These are phyloP conservation scores for Huntiella omanensis DNA, from an alignment of 2,329 filamentous ascomycete species.

Conservation along the genomic window DNA sequence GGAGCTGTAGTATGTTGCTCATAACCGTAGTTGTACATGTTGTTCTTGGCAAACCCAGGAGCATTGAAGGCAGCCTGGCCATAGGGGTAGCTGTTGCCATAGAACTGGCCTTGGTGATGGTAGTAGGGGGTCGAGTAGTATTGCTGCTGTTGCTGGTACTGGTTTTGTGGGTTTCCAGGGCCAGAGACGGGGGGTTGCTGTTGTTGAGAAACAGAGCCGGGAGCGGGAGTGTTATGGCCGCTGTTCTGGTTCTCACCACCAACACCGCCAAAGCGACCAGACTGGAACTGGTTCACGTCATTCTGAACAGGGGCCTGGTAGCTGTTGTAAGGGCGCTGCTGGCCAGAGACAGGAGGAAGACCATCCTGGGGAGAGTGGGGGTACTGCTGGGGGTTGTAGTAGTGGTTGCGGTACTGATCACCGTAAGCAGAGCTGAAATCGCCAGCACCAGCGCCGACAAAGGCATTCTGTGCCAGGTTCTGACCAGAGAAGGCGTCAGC, in stretches of 20 bases:
- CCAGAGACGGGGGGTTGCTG: slow-evolving; percentile 25
- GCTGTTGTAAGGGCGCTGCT: slow-evolving; percentile 47
- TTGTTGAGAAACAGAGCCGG: slow-evolving; percentile 37
- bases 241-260: slow-evolving; percentile 61
- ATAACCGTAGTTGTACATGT: slow-evolving; percentile 38
- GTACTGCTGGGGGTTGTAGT: slow-evolving; percentile 34
- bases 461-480: slow-evolving; percentile 39
- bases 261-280: slow-evolving; percentile 38
- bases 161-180: slow-evolving; percentile 24
- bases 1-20: slow-evolving; percentile 36
- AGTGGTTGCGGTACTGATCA: slow-evolving; percentile 51
- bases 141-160: slow-evolving; percentile 34
- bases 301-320: slow-evolving; percentile 45
- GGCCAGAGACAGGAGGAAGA: slow-evolving; percentile 21
- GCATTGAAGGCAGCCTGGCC: slow-evolving; percentile 30
- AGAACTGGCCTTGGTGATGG: neutral
- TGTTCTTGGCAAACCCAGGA: slow-evolving; percentile 30
- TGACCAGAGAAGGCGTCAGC: slow-evolving; percentile 23
- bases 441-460: slow-evolving; percentile 53
- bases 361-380: slow-evolving; percentile 56
- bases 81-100: slow-evolving; percentile 27
- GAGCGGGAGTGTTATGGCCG: slow-evolving; percentile 80
- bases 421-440: slow-evolving; percentile 81
- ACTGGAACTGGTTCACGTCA: slow-evolving; percentile 56
- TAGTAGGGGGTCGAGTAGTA: slow-evolving; percentile 48